Evolutionary conservation across 129 eudicot species (phyloP), one percentile per base, ranked within the genome.

Genomic region (Chrysanthemum lavandulifolium): DNA sequence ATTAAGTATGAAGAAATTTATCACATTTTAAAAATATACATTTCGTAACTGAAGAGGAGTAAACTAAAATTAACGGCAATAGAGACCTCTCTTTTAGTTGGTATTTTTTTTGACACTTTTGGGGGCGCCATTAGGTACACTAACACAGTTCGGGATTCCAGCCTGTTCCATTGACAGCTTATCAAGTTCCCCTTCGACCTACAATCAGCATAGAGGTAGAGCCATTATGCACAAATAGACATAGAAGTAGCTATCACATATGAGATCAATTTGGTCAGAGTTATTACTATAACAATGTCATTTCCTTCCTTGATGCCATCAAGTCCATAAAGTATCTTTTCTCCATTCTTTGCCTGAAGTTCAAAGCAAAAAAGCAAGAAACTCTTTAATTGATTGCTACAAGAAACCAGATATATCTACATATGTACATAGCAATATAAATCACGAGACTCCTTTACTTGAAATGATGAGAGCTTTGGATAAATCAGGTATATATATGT

Each of bases 161-260:
- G 96, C 95, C 72, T 93, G 87, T 51, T 93, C 92, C 89, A 93
- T 69, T 55, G 98, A 84, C 49, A 93, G 86, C 86, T 93, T 93
- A 78, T 93, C 98, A 4, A 86, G 72, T 78, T 93, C 98, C 66
- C 98, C 98, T 82, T 93, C 98, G 67, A 89, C 98, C 98, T 93
- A 68, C 63, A 40, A 74, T 79, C 75, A 81, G 27, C 71, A 74
- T 61, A 61, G 40, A 47, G 15, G 23, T 68, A 74, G 13, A 19
- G 25, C 25, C 75, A 79, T 72, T 69, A 65, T 33, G 66, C 64
- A 64, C 6, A 31, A 31, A 66, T 43, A 64, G 21, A 66, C 6
- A 67, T 67, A 48, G 2, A 62, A 68, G 54, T 79, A 67, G 21
- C 71, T 51, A 53, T 36, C 57, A n/a, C 18, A 15, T 29, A 19